Conservation (phyloP, 768 basidiomycete genomes). For the Boletus rex-veris region DNA sequence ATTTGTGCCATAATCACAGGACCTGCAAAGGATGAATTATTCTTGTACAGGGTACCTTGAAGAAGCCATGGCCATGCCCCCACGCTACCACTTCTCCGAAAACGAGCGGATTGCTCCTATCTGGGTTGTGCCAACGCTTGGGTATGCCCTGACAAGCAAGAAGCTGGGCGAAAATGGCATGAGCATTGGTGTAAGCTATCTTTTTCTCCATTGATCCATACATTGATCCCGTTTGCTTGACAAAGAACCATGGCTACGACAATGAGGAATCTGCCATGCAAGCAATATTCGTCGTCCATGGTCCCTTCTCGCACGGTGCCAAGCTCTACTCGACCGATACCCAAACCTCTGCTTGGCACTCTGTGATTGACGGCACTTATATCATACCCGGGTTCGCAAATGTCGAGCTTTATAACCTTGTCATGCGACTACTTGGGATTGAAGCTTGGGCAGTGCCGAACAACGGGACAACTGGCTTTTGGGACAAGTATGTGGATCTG, state of each 20-base stretch:
- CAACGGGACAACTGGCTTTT: slow-evolving; percentile 81
- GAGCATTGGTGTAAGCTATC: slow-evolving; percentile 66
- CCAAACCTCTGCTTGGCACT: slow-evolving; percentile 50
- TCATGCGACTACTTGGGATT: slow-evolving; percentile 71
- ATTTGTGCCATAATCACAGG: not conserved
- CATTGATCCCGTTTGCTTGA: not conserved
- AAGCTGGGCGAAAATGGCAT: slow-evolving; percentile 57
- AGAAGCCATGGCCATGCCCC: slow-evolving; percentile 53
- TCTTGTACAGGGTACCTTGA: slow-evolving; percentile 6
- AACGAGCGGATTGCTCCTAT: slow-evolving; percentile 83
- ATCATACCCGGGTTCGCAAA: slow-evolving; percentile 84
- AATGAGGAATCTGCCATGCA: slow-evolving; percentile 75
- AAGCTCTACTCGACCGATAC: slow-evolving; percentile 42
- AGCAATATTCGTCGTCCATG: slow-evolving; percentile 89
- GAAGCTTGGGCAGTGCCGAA: slow-evolving; percentile 51
- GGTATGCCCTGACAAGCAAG: slow-evolving; percentile 72
- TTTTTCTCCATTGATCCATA: not conserved
- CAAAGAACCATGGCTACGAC: slow-evolving; percentile 88
- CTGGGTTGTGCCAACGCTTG: slow-evolving; percentile 78
- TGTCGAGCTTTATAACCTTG: slow-evolving; percentile 80
- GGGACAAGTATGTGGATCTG: slow-evolving; percentile 64
- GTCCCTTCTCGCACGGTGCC: slow-evolving; percentile 73
- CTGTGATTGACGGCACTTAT: slow-evolving; percentile 51
- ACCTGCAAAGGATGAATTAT: not conserved
- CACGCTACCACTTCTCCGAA: slow-evolving; percentile 69